Evolutionary conservation across 441 rosid species (phyloP).

Genomic region (Bruguiera hainesii): DNA sequence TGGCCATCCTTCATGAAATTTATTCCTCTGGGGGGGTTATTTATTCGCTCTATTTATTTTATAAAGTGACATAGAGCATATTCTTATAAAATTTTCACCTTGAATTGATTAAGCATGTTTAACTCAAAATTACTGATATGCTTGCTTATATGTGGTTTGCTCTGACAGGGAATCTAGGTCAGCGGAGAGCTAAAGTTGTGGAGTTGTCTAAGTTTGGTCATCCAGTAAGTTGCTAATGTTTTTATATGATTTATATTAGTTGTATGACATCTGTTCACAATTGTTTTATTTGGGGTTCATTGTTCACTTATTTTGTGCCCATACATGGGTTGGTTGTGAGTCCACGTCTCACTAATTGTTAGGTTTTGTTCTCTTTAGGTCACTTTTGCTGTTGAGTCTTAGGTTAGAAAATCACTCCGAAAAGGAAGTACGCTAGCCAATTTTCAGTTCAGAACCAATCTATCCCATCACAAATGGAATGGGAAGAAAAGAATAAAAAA

Average conservation of each 20-base stretch:
- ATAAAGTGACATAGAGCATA: background rate
- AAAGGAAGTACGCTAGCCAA: no score
- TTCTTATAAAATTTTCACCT: no score
- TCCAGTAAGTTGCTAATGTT: constrained; percentile 49
- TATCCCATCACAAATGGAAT: no score
- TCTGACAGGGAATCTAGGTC: constrained; percentile 58
- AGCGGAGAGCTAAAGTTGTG: constrained; percentile 57
- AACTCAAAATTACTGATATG: background rate
- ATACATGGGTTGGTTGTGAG: background rate
- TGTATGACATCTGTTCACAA: background rate
- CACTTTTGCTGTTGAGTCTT: background rate
- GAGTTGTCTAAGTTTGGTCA: constrained; percentile 75
- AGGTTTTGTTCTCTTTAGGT: background rate
- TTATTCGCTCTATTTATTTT: background rate
- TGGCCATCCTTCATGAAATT: background rate
- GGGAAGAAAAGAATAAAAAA: no score
- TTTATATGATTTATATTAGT: background rate
- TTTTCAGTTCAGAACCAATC: no score
- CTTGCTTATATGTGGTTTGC: constrained; percentile 6
- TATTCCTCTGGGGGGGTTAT: no score
- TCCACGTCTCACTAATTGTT: background rate
- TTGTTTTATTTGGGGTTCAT: background rate
- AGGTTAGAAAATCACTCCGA: background rate
- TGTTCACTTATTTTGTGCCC: background rate
- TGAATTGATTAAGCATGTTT: constrained; percentile 2